Conservation (phyloP, 768 basidiomycete species). For the Collybia sp. region DNA sequence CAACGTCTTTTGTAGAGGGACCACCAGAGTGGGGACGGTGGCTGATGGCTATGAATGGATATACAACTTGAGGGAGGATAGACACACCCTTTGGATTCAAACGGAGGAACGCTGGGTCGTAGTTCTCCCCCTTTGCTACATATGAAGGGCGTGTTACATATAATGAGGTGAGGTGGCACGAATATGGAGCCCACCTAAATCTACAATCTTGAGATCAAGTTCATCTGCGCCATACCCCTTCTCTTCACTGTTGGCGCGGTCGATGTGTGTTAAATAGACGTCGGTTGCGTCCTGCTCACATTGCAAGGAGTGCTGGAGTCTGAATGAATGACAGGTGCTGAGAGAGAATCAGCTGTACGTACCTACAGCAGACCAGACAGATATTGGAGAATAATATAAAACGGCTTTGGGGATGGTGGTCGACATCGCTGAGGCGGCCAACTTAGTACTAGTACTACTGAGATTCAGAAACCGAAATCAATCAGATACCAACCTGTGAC, state of each 20-base stretch:
- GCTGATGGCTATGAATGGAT: constrained; percentile 31
- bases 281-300: constrained; percentile 36
- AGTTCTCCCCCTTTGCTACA: constrained; percentile 76
- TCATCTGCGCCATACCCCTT: constrained; percentile 85
- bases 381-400: constrained; percentile 61
- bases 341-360: constrained; percentile 13
- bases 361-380: constrained; percentile 67
- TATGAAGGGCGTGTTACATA: not conserved
- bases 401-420: constrained; percentile 66
- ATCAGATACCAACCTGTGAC: constrained; percentile 3
- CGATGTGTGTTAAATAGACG: constrained; percentile 4
- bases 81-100: constrained; percentile 69
- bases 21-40: constrained; percentile 78
- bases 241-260: constrained; percentile 41
- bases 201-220: constrained; percentile 62
- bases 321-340: not conserved
- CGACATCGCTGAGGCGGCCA: constrained; percentile 17
- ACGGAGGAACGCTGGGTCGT: constrained; percentile 66
- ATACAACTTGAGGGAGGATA: not conserved
- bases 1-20: constrained; percentile 76
- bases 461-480: constrained; percentile 5
- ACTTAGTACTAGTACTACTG: constrained; percentile 1
- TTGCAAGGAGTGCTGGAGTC: constrained; percentile 42
- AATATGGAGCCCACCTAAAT: constrained; percentile 38
- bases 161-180: not conserved